phyloP scores from a whole-genome alignment of 495 filamentous ascomycete species.

The Aspergillus mulundensis region DNA sequence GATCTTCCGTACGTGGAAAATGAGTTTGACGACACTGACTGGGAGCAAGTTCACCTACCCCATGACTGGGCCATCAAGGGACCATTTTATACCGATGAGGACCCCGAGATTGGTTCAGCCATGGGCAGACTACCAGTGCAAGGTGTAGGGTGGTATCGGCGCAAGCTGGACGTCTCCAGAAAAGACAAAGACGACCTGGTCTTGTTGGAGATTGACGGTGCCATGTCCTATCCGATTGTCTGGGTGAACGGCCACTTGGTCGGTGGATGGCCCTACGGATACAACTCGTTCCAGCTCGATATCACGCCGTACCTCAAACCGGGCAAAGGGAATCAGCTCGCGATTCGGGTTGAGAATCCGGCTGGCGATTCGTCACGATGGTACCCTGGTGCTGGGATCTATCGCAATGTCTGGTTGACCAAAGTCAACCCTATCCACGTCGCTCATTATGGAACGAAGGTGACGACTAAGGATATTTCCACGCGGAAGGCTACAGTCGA shows the following conservation, averaged over 20 bases:
- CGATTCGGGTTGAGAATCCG: conserved; percentile 9
- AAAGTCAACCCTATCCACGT: conserved; percentile 5
- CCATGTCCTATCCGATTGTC: conserved; percentile 5
- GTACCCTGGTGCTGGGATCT: conserved; percentile 8
- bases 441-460: conserved; percentile 1
- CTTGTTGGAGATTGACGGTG: conserved; percentile 6
- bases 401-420: conserved; percentile 10
- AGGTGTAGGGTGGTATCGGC: conserved; percentile 7
- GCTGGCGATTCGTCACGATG: conserved; percentile 1
- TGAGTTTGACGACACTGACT: not conserved
- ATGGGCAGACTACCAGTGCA: conserved; percentile 4
- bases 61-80: conserved; percentile 9
- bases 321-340: not conserved
- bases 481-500: not conserved
- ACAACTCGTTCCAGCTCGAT: conserved; percentile 8
- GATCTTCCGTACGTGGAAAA: not conserved
- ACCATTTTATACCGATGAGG: not conserved
- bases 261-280: conserved; percentile 9
- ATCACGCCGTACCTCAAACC: not conserved
- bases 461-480: conserved; percentile 3
- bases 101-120: not conserved
- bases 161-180: not conserved
- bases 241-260: conserved; percentile 8
- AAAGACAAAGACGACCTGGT: not conserved
- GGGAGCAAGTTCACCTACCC: not conserved